Evolutionary conservation across 179 eudicot species (phyloP), one percentile per base, ranked within the genome.

Genomic region (Drosera spatulata): DNA sequence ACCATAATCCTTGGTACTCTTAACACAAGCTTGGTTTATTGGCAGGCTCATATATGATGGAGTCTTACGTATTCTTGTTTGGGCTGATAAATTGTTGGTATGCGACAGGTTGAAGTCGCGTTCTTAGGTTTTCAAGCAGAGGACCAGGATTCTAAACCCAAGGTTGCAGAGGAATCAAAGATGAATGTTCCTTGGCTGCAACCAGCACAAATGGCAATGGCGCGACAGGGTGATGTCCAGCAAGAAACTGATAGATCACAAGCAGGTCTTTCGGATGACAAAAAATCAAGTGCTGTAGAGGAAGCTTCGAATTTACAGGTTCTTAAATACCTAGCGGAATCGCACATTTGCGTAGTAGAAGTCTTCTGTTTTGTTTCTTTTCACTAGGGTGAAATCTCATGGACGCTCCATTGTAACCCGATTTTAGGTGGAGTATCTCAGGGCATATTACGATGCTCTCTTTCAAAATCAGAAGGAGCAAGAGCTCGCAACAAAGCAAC

Each of bases 161-260:
- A 66, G 6, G 58, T 60, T 62, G 13, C 82, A 56, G 70, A 33
- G 70, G 52, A 69, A 60, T 77, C 86, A 39, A 74, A 68, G 85
- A 94, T 94, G 97, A 97, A 94, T 94, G 99, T 86, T 94, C 57
- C 90, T 61, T 66, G 75, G 90, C 76, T 87, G 96, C 42, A 94
- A 90, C 97, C 83, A 81, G 43, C 85, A 86, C 55, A 86, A 94
- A 39, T 83, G 76, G 48, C 94, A 86, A 73, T 97, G 90, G 73
- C 99, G 94, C 58, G 97, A 96, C 50, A 91, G 80, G 77, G 59
- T 78, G 43, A 79, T 22, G 33, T 22, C 33, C 33, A 80, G 71
- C 73, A 73, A 47, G 95, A 90, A 71, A 22, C 73, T 55, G 65
- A 74, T 79, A 82, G 85, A 64, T 60, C 71, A 33, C 41, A 82